Evolutionary conservation across 2,329 filamentous ascomycete genomes (phyloP), one percentile per base, ranked within the genome.

Genomic region (Colletotrichum musicola): DNA sequence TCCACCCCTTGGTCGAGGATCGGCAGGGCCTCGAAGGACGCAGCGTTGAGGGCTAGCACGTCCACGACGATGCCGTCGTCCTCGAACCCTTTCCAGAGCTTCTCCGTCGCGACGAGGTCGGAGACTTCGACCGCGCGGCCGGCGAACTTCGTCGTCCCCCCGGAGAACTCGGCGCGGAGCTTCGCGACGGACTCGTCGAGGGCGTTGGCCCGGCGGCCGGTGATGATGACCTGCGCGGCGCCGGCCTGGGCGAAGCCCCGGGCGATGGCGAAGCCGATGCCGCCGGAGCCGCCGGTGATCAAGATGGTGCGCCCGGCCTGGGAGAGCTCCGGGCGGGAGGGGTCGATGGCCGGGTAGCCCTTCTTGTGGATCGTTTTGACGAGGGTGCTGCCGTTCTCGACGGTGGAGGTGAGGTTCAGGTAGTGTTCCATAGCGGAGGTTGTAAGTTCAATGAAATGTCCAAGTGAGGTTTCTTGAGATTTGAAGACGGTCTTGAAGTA

Each of bases 181-280:
- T 25, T 25, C 22, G 22, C 22, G 22, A 25, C 22, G 22, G 22
- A 25, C 22, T 25, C 22, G 22, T 77, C 67, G 16, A 83, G 75
- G 1, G 73, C 73, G 6, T 73, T 71, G 0, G 71, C 40, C 2
- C 77, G 78, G 6, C 83, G 81, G 7, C 78, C 81, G 1, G 80
- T 65, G 46, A 87, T 74, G 10, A 81, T 77, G 27, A 85, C 74
- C 1, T 71, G 74, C 2, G 75, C 60, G 7, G 82, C 81, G 0
- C 77, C 76, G 0, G 84, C 85, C 1, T 73, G 64, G 10, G 79
- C 77, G 71, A 85, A 93, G 54, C 89, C 81, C 55, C 84, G 83
- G 3, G 90, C 90, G 14, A 91, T 86, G 0, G 88, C 87, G 64
- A 88, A 87, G 1, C 91, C 91, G 54, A 93, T 89, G 30, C 91